phyloP scores from a whole-genome alignment of 192 early-diverging fungal genomes.

The Rhizophagus sp. region DNA sequence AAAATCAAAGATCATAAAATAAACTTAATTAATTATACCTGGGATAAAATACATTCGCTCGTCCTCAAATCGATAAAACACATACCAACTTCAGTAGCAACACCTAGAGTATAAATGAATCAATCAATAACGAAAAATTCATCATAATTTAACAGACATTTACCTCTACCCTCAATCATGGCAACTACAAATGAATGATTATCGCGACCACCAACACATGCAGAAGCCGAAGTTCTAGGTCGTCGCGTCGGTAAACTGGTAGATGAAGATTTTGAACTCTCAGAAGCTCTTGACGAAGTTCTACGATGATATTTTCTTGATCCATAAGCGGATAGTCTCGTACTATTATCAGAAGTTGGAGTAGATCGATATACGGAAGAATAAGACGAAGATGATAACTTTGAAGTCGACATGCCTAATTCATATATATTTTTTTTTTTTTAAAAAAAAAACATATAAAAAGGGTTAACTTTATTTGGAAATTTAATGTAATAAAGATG shows the following conservation, averaged over 20 bases:
- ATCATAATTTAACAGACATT: neutral
- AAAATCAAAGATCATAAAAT: too few relatives aligned
- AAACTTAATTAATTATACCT: slow-evolving; percentile 43
- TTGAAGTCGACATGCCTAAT: too few relatives aligned
- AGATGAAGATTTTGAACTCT: slow-evolving; percentile 11
- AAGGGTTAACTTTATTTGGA: too few relatives aligned
- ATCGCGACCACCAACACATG: neutral
- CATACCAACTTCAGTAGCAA: slow-evolving; percentile 52
- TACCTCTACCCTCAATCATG: slow-evolving; percentile 53
- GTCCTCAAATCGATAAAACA: slow-evolving; percentile 50
- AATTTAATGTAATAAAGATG: too few relatives aligned
- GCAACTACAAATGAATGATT: slow-evolving; percentile 43
- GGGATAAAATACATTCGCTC: slow-evolving; percentile 59
- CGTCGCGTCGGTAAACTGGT: slow-evolving; percentile 18
- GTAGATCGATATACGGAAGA: too few relatives aligned
- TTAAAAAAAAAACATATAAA: too few relatives aligned
- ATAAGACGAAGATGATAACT: too few relatives aligned
- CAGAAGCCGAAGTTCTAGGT: neutral
- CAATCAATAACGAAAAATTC: too few relatives aligned
- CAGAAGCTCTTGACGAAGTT: neutral
- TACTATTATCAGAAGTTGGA: too few relatives aligned
- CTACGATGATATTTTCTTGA: too few relatives aligned
- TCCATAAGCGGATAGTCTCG: too few relatives aligned
- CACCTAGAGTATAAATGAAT: slow-evolving; percentile 28
- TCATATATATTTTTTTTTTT: too few relatives aligned